Conservation (phyloP, 2,329 filamentous ascomycete species). For the Curvularia hawaiiensis region DNA sequence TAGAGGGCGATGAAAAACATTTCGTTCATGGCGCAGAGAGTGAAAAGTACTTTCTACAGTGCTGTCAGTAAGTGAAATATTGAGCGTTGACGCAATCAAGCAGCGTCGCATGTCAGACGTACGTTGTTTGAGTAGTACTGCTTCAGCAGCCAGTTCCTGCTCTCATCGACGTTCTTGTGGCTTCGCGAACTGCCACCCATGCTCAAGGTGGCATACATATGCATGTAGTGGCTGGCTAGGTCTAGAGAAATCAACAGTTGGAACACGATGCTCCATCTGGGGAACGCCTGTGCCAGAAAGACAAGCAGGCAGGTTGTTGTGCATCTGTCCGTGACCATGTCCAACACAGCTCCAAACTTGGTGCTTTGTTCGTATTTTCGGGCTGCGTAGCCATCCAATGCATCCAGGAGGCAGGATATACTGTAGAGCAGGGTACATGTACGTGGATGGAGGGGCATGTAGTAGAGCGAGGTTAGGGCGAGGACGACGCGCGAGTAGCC, state of each 20-base stretch:
- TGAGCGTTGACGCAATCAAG: neutral
- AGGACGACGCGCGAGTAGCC: slow-evolving; percentile 59
- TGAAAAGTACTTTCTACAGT: slow-evolving; percentile 81
- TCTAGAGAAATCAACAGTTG: slow-evolving; percentile 92
- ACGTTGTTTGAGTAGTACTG: slow-evolving; percentile 98
- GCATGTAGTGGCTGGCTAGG: slow-evolving; percentile 95
- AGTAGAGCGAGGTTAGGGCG: slow-evolving; percentile 91
- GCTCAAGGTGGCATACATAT: slow-evolving; percentile 95
- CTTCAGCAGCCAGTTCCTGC: slow-evolving; percentile 86
- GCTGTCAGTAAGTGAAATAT: slow-evolving; percentile 17
- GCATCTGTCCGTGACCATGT: slow-evolving; percentile 99
- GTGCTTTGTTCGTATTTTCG: slow-evolving; percentile 87
- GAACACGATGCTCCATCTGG: slow-evolving; percentile 91
- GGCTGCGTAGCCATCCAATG: slow-evolving; percentile 92
- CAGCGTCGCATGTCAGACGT: slow-evolving; percentile 38
- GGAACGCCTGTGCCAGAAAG: slow-evolving; percentile 93
- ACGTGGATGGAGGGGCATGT: slow-evolving; percentile 98
- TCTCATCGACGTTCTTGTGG: slow-evolving; percentile 94
- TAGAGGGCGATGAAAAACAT: slow-evolving; percentile 98
- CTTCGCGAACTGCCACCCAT: slow-evolving; percentile 80
- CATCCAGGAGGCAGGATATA: slow-evolving; percentile 92
- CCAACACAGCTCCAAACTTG: slow-evolving; percentile 92
- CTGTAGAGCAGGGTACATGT: slow-evolving; percentile 92
- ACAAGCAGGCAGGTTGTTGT: slow-evolving; percentile 94
- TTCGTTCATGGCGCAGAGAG: slow-evolving; percentile 90